phyloP scores from a whole-genome alignment of 805 yeast genomes.

The Saturnispora dispora region DNA sequence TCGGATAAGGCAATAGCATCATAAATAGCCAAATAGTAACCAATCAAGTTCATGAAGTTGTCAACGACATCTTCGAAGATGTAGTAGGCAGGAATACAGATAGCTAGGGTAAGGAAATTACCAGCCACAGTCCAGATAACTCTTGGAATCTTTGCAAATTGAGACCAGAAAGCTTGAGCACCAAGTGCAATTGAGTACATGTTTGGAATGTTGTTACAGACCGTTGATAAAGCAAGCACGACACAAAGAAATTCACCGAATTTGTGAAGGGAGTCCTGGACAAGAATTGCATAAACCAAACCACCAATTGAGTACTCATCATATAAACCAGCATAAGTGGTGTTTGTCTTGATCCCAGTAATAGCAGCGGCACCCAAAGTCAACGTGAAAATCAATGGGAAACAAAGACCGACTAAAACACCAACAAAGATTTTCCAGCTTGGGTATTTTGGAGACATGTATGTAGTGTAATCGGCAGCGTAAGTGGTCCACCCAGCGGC shows the following conservation, averaged over 20 bases:
- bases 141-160: constrained; percentile 70
- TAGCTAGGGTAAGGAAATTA: constrained; percentile 69
- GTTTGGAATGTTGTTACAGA: constrained; percentile 88
- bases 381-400: constrained; percentile 66
- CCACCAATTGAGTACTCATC: constrained; percentile 63
- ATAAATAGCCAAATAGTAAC: constrained; percentile 85
- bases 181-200: constrained; percentile 85
- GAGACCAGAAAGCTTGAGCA: constrained; percentile 78
- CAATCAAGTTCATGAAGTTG: constrained; percentile 85
- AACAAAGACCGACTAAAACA: constrained; percentile 51
- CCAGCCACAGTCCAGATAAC: constrained; percentile 72
- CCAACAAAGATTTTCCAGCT: constrained; percentile 52
- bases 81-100: constrained; percentile 84
- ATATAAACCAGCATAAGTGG: constrained; percentile 43
- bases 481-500: constrained; percentile 94
- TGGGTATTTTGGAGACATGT: constrained; percentile 62
- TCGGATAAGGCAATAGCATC: constrained; percentile 68
- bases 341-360: constrained; percentile 47
- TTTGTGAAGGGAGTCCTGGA: constrained; percentile 71
- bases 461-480: constrained; percentile 87
- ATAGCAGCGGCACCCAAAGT: constrained; percentile 82
- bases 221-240: constrained; percentile 72
- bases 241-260: constrained; percentile 90
- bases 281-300: constrained; percentile 67
- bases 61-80: constrained; percentile 62